Base-by-base conservation (phyloP, 768 basidiomycete genomes). In the Myochromella boudieri region DNA sequence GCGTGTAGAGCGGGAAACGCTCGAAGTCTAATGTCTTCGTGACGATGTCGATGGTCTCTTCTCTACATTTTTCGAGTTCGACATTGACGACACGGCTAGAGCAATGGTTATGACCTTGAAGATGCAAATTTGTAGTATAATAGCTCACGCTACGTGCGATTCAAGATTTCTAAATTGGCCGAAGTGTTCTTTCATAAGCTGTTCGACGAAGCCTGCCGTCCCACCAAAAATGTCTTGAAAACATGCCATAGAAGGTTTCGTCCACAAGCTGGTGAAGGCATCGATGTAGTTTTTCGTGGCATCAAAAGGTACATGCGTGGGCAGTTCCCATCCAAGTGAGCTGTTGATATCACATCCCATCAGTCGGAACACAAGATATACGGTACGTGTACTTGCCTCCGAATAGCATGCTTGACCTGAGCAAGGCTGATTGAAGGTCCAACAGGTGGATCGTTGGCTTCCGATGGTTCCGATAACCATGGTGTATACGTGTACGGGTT, bases 21-120 rank as follows among this genome's bases (percentile, higher is more conserved):
- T 82, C 81, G 3, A 77, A 51, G 3, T 51, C 44, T 6, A 76
- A 53, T 2, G 70, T 56, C 34, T 69, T 63, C 15, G 52, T 55
- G 11, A 81, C 44, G 6, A 57, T 56, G 1, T 17, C 6, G 0
- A 50, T 46, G 2, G 69, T 58, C 4, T 43, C 53, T 1, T 28
- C 48, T 29, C 63, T 64, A 44, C 58, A 55, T 20, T 52, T 37
- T 7, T 44, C 31, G 14, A 54, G 24, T 26, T 57, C 42, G n/a
- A 6, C 15, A 9, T 44, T 15, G 18, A 48, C 27, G 8, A 54
- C 38, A 2, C 55, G 54, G 15, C 12, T 21, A 2, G 28, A 34
- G 12, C 20, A 18, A 8, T 25, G 3, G n/a, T 29, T 12, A 44
- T 11, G 10, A 25, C 18, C 2, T 28, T 15, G 1, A n/a, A 22